phyloP scores from a whole-genome alignment of 352 stramenopile genomes.

The Phytophthora colocasiae region DNA sequence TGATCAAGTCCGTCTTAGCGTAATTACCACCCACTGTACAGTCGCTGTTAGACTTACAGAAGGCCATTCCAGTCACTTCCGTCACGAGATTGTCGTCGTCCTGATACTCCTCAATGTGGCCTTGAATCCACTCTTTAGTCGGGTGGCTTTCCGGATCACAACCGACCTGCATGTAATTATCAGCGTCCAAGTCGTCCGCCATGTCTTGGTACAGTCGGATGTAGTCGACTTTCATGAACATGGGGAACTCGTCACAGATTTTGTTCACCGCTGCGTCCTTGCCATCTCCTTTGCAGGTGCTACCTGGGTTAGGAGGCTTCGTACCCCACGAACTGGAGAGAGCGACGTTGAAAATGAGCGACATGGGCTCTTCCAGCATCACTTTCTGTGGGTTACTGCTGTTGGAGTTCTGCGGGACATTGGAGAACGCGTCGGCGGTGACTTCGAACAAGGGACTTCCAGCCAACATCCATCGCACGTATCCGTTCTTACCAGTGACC shows the following conservation, averaged over 20 bases:
- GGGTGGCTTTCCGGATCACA: constrained; percentile 50
- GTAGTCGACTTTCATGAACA: constrained; percentile 86
- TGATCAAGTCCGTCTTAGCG: constrained; percentile 33
- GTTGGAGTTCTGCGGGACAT: constrained; percentile 45
- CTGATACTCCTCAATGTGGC: constrained; percentile 52
- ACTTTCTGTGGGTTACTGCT: constrained; percentile 72
- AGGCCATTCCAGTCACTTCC: constrained; percentile 45
- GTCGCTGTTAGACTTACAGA: constrained; percentile 52
- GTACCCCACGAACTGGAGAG: constrained; percentile 82
- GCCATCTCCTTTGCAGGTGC: constrained; percentile 32
- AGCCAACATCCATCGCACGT: constrained; percentile 71
- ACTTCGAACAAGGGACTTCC: constrained; percentile 86
- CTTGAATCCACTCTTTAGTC: constrained; percentile 51
- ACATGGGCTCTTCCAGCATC: constrained; percentile 93
- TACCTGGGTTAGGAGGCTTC: constrained; percentile 35
- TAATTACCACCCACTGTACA: constrained; percentile 52
- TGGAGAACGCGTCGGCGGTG: constrained; percentile 52
- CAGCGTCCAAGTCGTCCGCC: constrained; percentile 39
- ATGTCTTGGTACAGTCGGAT: constrained; percentile 87
- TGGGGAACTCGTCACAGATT: constrained; percentile 61
- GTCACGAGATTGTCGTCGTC: constrained; percentile 51
- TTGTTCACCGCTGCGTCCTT: constrained; percentile 51
- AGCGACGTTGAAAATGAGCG: constrained; percentile 94
- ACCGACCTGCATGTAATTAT: constrained; percentile 46
- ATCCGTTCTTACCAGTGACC: constrained; percentile 48